Base-by-base conservation (phyloP, 78 protist genomes). In the Dictyostelium intermedium region DNA sequence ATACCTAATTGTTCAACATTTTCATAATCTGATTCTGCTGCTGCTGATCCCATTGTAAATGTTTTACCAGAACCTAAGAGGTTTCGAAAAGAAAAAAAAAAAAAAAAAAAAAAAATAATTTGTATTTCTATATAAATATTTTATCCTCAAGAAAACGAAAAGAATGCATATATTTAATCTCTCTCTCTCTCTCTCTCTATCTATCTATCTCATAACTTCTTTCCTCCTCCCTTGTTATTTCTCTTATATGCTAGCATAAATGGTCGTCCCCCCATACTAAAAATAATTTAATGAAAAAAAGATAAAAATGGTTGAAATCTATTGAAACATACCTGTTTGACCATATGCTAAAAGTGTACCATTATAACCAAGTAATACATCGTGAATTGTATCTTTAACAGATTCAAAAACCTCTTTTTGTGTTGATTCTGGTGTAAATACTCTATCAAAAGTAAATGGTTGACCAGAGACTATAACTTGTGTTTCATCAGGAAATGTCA, bases 321-420 rank as follows among this genome's bases (percentile, higher is more conserved):
- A n/a, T n/a, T n/a, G n/a, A n/a, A 13, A 50, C 16, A 70, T 60
- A 41, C 93, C 87, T 14, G 96, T 87, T 61, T 86, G 95, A 69
- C 97, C 97, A 53, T 96, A 96, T 8, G 91, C 87, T 77, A 96
- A 91, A 23, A 91, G 82, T 9, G 96, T 96, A 50, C 91, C 92
- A 70, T 96, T 96, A 76, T 91, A 96, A 20, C 97, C 97, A n/a
- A 37, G 45, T 18, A 96, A 35, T 6, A 85, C 96, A 53, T 91
- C 91, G 6, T 27, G 47, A 7, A 92, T 81, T 30, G 85, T 89
- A 43, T 56, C 61, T 13, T 70, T 39, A 11, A 89, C 81, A 5
- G 14, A 16, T 13, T 89, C 83, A 35, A 89, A 89, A 2, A 89
- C 84, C 37, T 89, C 87, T n/a, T 89, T 85, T 80, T 89, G 94